Evolutionary conservation across 2,329 filamentous ascomycete genomes (phyloP).

Genomic region (Hypoxylon sp.): DNA sequence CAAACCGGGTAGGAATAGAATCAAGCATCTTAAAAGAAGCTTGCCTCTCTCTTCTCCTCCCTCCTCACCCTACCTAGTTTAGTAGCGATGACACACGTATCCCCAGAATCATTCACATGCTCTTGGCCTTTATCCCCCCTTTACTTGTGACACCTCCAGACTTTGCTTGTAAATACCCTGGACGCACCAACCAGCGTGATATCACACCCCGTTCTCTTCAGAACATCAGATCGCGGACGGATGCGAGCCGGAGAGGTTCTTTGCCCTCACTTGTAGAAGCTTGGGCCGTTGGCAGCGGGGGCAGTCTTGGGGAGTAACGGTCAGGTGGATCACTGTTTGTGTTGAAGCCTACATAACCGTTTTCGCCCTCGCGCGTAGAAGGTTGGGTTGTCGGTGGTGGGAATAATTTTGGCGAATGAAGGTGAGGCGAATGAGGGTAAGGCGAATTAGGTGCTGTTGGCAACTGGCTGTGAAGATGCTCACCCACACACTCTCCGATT

Average conservation of each 20-base stretch:
- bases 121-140: background rate
- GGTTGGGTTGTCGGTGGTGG: background rate
- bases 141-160: background rate
- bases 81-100: background rate
- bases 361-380: background rate
- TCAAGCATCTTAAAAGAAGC: background rate
- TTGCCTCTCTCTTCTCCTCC: background rate
- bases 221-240: background rate
- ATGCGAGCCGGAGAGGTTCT: background rate
- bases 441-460: slow-evolving; percentile 57
- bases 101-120: background rate
- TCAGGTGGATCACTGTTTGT: slow-evolving; percentile 36
- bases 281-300: background rate
- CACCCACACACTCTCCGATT: slow-evolving; percentile 47
- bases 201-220: background rate
- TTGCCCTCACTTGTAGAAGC: background rate
- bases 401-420: slow-evolving; percentile 10
- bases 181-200: background rate
- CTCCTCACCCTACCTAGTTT: background rate
- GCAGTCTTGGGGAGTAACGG: slow-evolving; percentile 16
- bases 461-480: slow-evolving; percentile 42
- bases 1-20: background rate
- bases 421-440: slow-evolving; percentile 55
- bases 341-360: background rate
- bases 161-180: background rate